phyloP scores from a whole-genome alignment of 139 green algal genomes.

The Astrephomene gubernaculifera region DNA sequence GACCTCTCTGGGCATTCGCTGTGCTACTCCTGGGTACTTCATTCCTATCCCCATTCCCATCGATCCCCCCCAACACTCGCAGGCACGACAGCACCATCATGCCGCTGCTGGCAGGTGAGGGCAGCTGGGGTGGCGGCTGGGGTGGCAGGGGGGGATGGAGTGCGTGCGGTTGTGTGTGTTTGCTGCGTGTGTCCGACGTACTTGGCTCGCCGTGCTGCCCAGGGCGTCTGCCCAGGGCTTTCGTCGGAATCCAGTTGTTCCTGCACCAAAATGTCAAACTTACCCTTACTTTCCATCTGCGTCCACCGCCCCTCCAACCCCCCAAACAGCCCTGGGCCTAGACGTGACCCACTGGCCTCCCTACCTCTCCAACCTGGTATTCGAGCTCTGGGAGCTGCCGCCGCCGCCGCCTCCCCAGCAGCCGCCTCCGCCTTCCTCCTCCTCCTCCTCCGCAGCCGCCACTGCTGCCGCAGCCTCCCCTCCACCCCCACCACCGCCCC shows the following conservation, averaged over 20 bases:
- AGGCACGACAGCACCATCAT: slow-evolving; percentile 81
- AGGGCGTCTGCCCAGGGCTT: too few species aligned
- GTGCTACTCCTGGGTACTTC: too few species aligned
- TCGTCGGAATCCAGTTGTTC: too few species aligned
- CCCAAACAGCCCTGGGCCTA: slow-evolving; percentile 64
- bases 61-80: neutral
- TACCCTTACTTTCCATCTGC: neutral
- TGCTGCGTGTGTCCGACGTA: neutral
- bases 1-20: too few species aligned
- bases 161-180: neutral
- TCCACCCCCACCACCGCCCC: too few species aligned
- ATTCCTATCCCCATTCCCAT: neutral
- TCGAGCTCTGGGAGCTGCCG: slow-evolving; percentile 80
- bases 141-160: neutral
- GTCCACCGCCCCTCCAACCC: neutral
- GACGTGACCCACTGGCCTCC: slow-evolving; percentile 70
- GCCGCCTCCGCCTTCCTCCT: slow-evolving; percentile 5
- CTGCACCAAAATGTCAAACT: too few species aligned
- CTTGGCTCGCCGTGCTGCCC: too few species aligned
- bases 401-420: neutral
- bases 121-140: neutral
- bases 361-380: slow-evolving; percentile 73
- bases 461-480: too few species aligned
- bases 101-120: slow-evolving; percentile 67
- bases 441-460: neutral